Conservation (phyloP, 768 basidiomycete genomes). For the Kwoniella dendrophila region DNA sequence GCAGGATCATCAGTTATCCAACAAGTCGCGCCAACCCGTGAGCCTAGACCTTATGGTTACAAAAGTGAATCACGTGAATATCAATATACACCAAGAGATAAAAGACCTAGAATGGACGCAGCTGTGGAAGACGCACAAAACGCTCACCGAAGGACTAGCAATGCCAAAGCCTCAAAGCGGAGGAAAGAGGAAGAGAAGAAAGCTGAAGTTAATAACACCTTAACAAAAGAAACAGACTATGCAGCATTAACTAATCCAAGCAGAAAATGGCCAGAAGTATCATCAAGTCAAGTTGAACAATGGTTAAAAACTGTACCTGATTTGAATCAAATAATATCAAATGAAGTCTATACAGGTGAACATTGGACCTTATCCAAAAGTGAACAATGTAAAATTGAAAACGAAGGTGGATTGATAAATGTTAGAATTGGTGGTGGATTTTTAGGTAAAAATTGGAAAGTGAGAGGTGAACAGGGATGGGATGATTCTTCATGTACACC, state of each 20-base stretch:
- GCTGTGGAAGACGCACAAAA: slow-evolving; percentile 43
- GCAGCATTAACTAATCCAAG: slow-evolving; percentile 24
- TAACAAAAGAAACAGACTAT: slow-evolving; percentile 25
- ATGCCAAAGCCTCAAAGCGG: slow-evolving; percentile 26
- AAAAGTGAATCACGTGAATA: slow-evolving; percentile 42
- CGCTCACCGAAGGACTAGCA: slow-evolving; percentile 32
- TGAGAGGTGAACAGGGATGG: slow-evolving; percentile 49
- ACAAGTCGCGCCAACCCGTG: slow-evolving; percentile 44
- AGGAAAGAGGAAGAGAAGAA: slow-evolving; percentile 37
- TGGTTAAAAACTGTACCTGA: slow-evolving; percentile 42
- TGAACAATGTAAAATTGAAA: slow-evolving; percentile 5
- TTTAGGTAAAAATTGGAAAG: slow-evolving; percentile 37
- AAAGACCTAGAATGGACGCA: slow-evolving; percentile 47
- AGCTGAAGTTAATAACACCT: background rate
- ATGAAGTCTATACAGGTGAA: slow-evolving; percentile 36
- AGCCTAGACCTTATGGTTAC: slow-evolving; percentile 48
- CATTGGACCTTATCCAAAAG: slow-evolving; percentile 35
- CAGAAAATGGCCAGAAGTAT: slow-evolving; percentile 38
- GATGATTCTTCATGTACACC: slow-evolving; percentile 27
- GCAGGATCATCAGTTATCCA: slow-evolving; percentile 30
- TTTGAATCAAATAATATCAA: slow-evolving; percentile 25
- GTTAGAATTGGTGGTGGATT: slow-evolving; percentile 42
- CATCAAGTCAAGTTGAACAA: slow-evolving; percentile 38
- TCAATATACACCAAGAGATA: slow-evolving; percentile 36
- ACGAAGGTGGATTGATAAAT: slow-evolving; percentile 39